phyloP scores from a whole-genome alignment of 805 yeast genomes.

The Kazachstania psychrophila region DNA sequence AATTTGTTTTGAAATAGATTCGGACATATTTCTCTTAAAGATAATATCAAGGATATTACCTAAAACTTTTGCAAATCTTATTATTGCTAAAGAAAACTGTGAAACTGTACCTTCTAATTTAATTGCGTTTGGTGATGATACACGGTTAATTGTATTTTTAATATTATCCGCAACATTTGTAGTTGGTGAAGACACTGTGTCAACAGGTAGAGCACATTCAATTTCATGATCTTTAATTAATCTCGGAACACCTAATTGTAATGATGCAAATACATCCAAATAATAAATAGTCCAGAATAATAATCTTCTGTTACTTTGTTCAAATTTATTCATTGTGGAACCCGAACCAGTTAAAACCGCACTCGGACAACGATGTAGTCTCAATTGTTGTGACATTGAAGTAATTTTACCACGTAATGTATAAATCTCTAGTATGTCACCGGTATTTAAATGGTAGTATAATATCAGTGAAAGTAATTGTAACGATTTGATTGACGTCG shows the following conservation, averaged over 20 bases:
- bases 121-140: slow-evolving; percentile 30
- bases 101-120: slow-evolving; percentile 64
- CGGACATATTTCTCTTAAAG: slow-evolving; percentile 45
- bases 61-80: slow-evolving; percentile 62
- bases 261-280: slow-evolving; percentile 64
- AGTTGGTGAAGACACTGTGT: slow-evolving; percentile 28
- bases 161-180: slow-evolving; percentile 43
- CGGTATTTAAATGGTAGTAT: slow-evolving; percentile 61
- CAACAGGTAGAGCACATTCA: slow-evolving; percentile 76
- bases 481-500: slow-evolving; percentile 57
- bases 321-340: slow-evolving; percentile 51
- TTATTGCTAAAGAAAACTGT: slow-evolving; percentile 50
- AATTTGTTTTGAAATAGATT: slow-evolving; percentile 18
- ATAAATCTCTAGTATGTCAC: slow-evolving; percentile 66
- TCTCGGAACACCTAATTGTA: slow-evolving; percentile 76
- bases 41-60: slow-evolving; percentile 66
- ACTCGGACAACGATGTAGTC: slow-evolving; percentile 80
- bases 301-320: slow-evolving; percentile 75
- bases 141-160: slow-evolving; percentile 40
- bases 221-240: slow-evolving; percentile 70
- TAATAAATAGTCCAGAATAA: slow-evolving; percentile 78
- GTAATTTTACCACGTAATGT: slow-evolving; percentile 66
- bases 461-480: slow-evolving; percentile 62
- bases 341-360: slow-evolving; percentile 66
- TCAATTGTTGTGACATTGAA: slow-evolving; percentile 76